phyloP scores from a whole-genome alignment of 768 basidiomycete species.

The Suillus paluster region DNA sequence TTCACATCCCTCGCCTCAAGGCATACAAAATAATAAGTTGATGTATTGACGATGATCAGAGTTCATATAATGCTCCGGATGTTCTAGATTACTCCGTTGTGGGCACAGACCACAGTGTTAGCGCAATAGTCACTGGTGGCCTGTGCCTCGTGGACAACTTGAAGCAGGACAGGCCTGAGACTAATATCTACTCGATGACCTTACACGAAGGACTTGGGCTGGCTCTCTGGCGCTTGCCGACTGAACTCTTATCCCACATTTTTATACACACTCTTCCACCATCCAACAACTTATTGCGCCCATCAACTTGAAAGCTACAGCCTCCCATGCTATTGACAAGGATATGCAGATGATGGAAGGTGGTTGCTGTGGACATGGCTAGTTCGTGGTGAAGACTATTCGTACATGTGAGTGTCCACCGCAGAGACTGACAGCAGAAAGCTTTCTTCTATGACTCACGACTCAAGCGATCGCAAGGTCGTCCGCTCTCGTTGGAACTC shows the following conservation, averaged over 20 bases:
- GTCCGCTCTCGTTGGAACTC: not conserved
- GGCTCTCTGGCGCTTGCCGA: not conserved
- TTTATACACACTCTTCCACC: not conserved
- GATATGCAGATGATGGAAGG: too few species aligned
- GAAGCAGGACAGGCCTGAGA: not conserved
- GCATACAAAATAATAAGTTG: not conserved
- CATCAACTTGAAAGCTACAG: too few species aligned
- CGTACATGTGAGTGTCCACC: too few species aligned
- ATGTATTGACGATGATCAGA: not conserved
- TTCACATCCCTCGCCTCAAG: not conserved
- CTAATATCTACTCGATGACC: not conserved
- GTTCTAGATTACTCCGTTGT: not conserved
- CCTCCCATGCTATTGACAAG: too few species aligned
- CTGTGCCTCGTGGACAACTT: not conserved
- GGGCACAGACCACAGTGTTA: not conserved
- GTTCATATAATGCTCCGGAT: too few species aligned
- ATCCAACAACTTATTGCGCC: not conserved
- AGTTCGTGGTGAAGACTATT: too few species aligned
- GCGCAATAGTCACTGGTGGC: not conserved
- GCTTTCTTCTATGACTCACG: not conserved
- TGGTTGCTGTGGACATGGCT: too few species aligned
- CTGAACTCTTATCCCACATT: not conserved
- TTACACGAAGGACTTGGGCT: not conserved
- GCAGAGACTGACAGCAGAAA: too few species aligned
- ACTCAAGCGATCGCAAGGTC: not conserved